A percentile compares a stretch with the other conserved stretches of the same genome.
These are phyloP conservation scores for Alternaria sp. DNA, from an alignment of 2,329 filamentous ascomycete genomes.

Conservation along the genomic window DNA sequence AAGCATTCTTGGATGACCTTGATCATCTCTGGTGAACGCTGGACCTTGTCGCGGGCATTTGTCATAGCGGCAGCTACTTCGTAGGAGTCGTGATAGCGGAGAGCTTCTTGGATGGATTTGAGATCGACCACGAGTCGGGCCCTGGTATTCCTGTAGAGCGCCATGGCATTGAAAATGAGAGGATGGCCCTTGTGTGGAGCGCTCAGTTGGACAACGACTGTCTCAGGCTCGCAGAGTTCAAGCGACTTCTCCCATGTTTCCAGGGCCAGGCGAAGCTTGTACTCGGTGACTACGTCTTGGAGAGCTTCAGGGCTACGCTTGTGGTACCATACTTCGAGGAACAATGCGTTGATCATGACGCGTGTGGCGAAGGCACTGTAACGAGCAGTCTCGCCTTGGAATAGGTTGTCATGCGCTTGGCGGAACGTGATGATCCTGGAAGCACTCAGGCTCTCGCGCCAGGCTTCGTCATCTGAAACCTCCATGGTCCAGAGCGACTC, in stretches of 20 bases:
- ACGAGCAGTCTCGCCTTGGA: conserved; percentile 86
- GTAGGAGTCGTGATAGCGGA: conserved; percentile 96
- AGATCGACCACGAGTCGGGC: conserved; percentile 92
- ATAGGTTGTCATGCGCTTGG: conserved; percentile 92
- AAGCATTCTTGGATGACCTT: conserved; percentile 98
- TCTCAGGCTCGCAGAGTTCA: conserved; percentile 90
- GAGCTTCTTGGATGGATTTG: conserved; percentile 92
- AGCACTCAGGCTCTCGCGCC: conserved; percentile 77
- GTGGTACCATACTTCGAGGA: conserved; percentile 98
- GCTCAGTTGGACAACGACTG: conserved; percentile 84
- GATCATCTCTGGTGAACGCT: conserved; percentile 96
- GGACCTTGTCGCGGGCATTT: conserved; percentile 88
- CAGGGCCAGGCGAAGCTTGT: conserved; percentile 92
- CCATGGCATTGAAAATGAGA: conserved; percentile 97
- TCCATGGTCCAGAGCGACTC: conserved; percentile 94
- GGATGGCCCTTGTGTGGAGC: conserved; percentile 96
- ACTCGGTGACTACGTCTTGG: conserved; percentile 96
- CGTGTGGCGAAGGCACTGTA: conserved; percentile 98
- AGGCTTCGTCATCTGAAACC: conserved; percentile 76
- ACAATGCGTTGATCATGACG: conserved; percentile 98
- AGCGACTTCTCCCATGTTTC: conserved; percentile 99
- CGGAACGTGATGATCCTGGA: conserved; percentile 85
- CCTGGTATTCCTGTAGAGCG: conserved; percentile 92
- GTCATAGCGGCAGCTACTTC: conserved; percentile 98
- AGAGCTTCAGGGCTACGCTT: conserved; percentile 97